These are phyloP conservation scores for Corymbia citriodora DNA, from an alignment of 441 rosid genomes.

Conservation along the genomic window DNA sequence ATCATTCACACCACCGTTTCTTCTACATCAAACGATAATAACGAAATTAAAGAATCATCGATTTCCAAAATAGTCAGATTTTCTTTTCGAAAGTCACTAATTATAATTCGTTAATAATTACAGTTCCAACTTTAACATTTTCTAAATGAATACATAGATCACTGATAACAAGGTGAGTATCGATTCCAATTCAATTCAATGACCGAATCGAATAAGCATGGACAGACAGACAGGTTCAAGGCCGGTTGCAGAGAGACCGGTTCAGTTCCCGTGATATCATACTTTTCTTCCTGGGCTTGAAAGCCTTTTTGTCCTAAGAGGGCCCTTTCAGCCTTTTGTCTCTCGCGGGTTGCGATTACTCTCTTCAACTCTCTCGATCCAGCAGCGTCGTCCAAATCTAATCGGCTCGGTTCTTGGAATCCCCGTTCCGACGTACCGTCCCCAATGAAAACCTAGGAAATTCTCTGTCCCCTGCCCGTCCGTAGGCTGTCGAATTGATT, in stretches of 20 bases:
- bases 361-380: neutral
- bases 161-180: neutral
- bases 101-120: too few relatives aligned
- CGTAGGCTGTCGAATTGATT: neutral
- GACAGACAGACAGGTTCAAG: accelerated
- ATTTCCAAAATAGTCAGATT: too few relatives aligned
- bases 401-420: neutral
- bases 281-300: neutral
- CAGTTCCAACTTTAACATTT: too few relatives aligned
- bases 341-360: neutral
- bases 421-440: neutral
- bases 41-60: too few relatives aligned
- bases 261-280: neutral
- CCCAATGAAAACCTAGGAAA: neutral
- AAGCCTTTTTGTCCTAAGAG: neutral
- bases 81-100: too few relatives aligned
- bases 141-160: too few relatives aligned
- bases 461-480: neutral
- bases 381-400: neutral
- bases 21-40: too few relatives aligned
- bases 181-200: accelerated
- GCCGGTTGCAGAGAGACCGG: accelerated
- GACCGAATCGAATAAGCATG: accelerated
- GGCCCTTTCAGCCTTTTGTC: neutral
- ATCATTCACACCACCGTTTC: too few relatives aligned